Evolutionary conservation across 2,329 filamentous ascomycete species (phyloP), one percentile per base, ranked within the genome.

Genomic region (Pseudovirgaria hyperparasitica): DNA sequence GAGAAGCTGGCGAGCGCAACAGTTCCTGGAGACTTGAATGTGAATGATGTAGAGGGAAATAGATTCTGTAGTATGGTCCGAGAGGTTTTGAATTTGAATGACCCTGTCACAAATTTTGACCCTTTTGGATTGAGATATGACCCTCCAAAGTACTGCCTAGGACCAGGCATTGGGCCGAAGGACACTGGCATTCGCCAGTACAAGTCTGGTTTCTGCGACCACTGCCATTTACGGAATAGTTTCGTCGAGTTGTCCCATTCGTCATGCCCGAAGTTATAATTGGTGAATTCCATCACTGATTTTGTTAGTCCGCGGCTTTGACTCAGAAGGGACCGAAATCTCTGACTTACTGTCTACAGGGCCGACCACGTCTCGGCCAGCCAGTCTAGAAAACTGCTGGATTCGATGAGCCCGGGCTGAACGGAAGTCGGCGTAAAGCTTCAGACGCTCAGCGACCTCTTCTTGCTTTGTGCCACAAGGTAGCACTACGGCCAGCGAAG

Each of bases 351-450:
- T 32, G 21, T 55, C 47, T 2, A 54, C 30, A 9, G 44, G 42
- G 8, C 31, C 50, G 2, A 52, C 48, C 3, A 58, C 46, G 34
- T 75, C 66, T 29, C 45, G 41, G 0, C 70, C 71, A 0, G 60
- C 58, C 15, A 61, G 42, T 16, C 73, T 60, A 2, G 72, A 70
- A 32, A 60, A 65, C 9, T 69, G 57, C 38, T 78, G 74, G 5
- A 78, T 66, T 8, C 31, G 55, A 11, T 67, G 60, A 0, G 70
- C 71, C 17, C 76, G 62, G 14, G 65, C 62, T 21, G 68, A 63
- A 5, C 76, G 58, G 26, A 68, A 65, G 19, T 64, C 52, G 32
- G 77, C 55, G 38, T 77, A 78, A 0, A 80, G 51, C 28, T 58
- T 55, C 6, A 81, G 50, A 1, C 74, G 60, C 6, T 67, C 63